Evolutionary conservation across 768 basidiomycete genomes (phyloP).

Genomic region (Psilocybe cyanescens): DNA sequence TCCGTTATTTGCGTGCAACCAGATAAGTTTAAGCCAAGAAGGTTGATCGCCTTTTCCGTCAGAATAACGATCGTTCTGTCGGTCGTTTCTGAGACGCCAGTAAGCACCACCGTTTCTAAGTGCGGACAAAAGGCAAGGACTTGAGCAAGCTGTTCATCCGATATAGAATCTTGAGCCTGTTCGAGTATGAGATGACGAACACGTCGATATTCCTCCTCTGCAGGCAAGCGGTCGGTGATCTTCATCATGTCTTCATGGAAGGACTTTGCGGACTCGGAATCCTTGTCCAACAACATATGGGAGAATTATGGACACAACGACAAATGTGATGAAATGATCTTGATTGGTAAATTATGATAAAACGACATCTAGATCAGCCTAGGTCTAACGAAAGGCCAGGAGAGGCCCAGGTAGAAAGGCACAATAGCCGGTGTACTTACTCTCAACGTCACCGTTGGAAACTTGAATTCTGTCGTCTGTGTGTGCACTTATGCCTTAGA

Average conservation of each 20-base stretch:
- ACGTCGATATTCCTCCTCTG: slow-evolving; percentile 58
- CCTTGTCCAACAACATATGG: slow-evolving; percentile 28
- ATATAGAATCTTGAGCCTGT: slow-evolving; percentile 40
- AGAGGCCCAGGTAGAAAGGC: slow-evolving; percentile 5
- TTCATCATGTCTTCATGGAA: slow-evolving; percentile 64
- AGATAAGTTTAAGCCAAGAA: slow-evolving; percentile 78
- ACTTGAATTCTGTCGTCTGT: not conserved
- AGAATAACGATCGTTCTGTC: slow-evolving; percentile 72
- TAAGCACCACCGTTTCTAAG: slow-evolving; percentile 70
- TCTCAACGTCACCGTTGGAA: not conserved
- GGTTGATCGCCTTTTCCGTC: slow-evolving; percentile 60
- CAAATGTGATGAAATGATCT: slow-evolving; percentile 5
- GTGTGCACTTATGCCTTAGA: no score
- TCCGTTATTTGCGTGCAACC: slow-evolving; percentile 81
- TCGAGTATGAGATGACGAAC: slow-evolving; percentile 65
- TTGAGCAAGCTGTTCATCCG: slow-evolving; percentile 61
- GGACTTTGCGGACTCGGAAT: slow-evolving; percentile 34
- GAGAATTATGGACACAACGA: slow-evolving; percentile 5
- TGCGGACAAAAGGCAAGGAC: slow-evolving; percentile 65
- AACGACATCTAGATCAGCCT: slow-evolving; percentile 18
- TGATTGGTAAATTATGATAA: slow-evolving; percentile 5
- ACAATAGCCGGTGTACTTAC: slow-evolving; percentile 1
- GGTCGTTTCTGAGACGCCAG: slow-evolving; percentile 65
- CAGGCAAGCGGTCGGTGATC: slow-evolving; percentile 63
- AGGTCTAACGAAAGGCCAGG: slow-evolving; percentile 1